Evolutionary conservation across 306 rosid species (phyloP), one percentile per base, ranked within the genome.

Genomic region (Rubus idaeus): DNA sequence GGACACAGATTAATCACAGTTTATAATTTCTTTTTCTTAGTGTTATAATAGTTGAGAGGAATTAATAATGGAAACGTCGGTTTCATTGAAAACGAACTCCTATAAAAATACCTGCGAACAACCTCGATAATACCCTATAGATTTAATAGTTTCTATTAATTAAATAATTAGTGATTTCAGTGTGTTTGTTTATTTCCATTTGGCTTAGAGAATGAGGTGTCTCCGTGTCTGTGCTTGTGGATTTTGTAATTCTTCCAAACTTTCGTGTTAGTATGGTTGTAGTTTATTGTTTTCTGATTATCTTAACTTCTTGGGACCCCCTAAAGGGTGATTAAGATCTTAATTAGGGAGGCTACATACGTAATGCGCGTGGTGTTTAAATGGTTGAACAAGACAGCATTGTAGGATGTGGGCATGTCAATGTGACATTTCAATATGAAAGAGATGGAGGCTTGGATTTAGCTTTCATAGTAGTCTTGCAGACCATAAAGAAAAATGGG

Each of bases 1-100:
- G 71, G 82, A 82, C 88, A 79, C 71, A 72, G 83, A 79, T 79
- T 79, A 79, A 85, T 79, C 81, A 84, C 78, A 21, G 62, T 56
- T 3, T 56, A 56, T 56, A 20, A 20, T 77, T 71, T 73, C 71
- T 60, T 45, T 40, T 18, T 26, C 1, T 42, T 42, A 4, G 8
- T 42, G 8, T 26, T 75, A 26, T 42, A 44, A 51, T 52, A 60
- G 37, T 42, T 40, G 5, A 5, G n/a, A 30, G 26, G 20, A 46
- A 70, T 64, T 30, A 71, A 44, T 60, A 35, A 60, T 17, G 11
- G 39, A 51, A 80, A 69, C 70, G 79, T 78, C 77, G 82, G 77
- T 78, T 74, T 82, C 74, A 17, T 78, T 68, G 82, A 78, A 78
- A 82, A 68, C 80, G 80, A 78, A 77, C 71, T 74, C 79, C 85